Conservation (phyloP, 1,139 yeast genomes). For the Arxiozyma telluris region DNA sequence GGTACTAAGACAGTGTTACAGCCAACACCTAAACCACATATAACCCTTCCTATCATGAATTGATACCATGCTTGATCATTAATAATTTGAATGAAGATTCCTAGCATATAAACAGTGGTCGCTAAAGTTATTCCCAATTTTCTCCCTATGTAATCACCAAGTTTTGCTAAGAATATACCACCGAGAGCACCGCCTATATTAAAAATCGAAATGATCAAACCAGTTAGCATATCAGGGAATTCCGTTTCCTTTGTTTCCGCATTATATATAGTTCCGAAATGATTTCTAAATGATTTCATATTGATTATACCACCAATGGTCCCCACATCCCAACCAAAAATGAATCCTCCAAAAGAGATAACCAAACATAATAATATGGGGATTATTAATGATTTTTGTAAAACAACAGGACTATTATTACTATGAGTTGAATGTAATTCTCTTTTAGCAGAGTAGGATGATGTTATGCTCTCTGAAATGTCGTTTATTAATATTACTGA, state of each 20-base stretch:
- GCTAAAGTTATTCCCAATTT: conserved; percentile 41
- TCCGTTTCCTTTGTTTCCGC: conserved; percentile 26
- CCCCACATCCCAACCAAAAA: conserved; percentile 71
- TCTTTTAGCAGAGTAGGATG: background rate
- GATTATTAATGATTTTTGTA: background rate
- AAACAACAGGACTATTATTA: background rate
- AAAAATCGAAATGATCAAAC: conserved; percentile 53
- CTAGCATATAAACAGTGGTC: conserved; percentile 41
- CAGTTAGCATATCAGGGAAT: conserved; percentile 41
- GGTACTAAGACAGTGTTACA: conserved; percentile 46
- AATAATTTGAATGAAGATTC: conserved; percentile 40
- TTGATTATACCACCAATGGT: conserved; percentile 61
- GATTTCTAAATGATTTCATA: conserved; percentile 41
- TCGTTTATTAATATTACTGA: background rate
- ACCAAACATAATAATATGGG: conserved; percentile 32
- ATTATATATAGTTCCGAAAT: conserved; percentile 37
- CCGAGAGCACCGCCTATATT: conserved; percentile 69
- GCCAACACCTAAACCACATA: conserved; percentile 50
- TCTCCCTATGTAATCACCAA: conserved; percentile 48
- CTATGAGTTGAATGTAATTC: background rate
- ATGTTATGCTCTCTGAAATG: background rate
- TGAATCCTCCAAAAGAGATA: conserved; percentile 54
- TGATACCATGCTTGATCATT: conserved; percentile 41
- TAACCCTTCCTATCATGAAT: conserved; percentile 43
- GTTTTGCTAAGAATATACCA: conserved; percentile 49